Evolutionary conservation across 169 alveolate species (phyloP), one percentile per base, ranked within the genome.

Genomic region (Plasmodium sp.): DNA sequence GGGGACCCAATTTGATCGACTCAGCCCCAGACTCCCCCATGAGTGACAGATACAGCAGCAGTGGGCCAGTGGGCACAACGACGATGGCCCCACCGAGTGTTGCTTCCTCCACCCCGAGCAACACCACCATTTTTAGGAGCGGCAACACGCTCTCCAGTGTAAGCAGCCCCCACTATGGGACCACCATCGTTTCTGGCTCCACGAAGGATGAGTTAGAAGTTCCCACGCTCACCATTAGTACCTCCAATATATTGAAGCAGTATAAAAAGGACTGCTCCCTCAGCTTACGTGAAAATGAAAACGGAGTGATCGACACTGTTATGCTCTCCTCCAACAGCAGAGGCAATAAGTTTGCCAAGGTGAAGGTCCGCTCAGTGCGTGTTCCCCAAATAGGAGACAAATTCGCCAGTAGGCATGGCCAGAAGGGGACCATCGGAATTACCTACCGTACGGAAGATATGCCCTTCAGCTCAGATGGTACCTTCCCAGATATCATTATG

Each of bases 341-440:
- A 83, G 99, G 99, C 33, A 98, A 97, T 92, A 97, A 98, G 83
- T 98, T 99, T 95, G 98, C 99, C 5, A 99, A 99, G 96, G 99
- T 99, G 2, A 98, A 98, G 93, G 99, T 99, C 79, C 97, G 99
- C 81, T 97, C 99, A 82, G 98, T 98, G 22, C 95, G 98, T 54
- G 96, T 97, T 27, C 99, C 99, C 0, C 99, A 99, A 95, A 99
- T 99, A n/a, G 99, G 99, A 9, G 99, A 99, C 96, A 99, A 99
- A 93, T 99, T 99, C 94, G 99, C 99, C 16, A 98, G 99, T 62
- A 97, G 99, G 56, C 99, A 99, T 96, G 99, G 99, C 0, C 99
- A 99, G 96, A 99, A 99, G 95, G 99, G 99, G 33, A 99, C 99
- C 18, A 98, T 98, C 48, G 99, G 99, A n/a, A 99, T 99, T 98